Evolutionary conservation across 2,329 filamentous ascomycete genomes (phyloP).

Genomic region (Xylaria polymorpha): DNA sequence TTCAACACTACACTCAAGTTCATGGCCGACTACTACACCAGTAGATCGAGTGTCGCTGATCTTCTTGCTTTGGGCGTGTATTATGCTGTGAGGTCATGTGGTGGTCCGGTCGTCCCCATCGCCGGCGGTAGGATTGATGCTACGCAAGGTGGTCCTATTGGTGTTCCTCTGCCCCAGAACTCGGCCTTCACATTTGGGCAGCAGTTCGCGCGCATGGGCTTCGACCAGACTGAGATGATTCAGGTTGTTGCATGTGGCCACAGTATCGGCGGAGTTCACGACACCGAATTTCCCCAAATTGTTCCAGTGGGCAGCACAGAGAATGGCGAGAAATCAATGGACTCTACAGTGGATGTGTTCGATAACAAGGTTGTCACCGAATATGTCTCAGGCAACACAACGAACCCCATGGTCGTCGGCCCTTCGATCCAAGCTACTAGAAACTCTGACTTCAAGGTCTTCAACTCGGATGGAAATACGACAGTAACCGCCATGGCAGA

Average conservation of each 20-base stretch:
- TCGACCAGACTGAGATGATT: slow-evolving; percentile 68
- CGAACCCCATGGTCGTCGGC: slow-evolving; percentile 66
- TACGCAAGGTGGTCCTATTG: slow-evolving; percentile 56
- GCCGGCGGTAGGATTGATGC: slow-evolving; percentile 67
- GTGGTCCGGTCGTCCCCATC: slow-evolving; percentile 66
- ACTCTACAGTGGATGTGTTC: slow-evolving; percentile 61
- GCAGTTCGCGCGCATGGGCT: slow-evolving; percentile 69
- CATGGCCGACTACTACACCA: slow-evolving; percentile 65
- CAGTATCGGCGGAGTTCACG: slow-evolving; percentile 69
- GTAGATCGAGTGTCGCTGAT: slow-evolving; percentile 65
- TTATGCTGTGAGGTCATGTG: slow-evolving; percentile 68
- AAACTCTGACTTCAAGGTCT: slow-evolving; percentile 68
- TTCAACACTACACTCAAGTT: slow-evolving; percentile 65
- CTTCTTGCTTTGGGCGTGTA: slow-evolving; percentile 69
- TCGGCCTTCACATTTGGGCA: slow-evolving; percentile 61
- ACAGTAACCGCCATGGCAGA: slow-evolving; percentile 64
- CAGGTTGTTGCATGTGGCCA: slow-evolving; percentile 71
- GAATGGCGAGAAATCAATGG: slow-evolving; percentile 60
- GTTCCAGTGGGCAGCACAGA: slow-evolving; percentile 57
- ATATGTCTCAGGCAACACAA: slow-evolving; percentile 65
- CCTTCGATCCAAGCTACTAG: slow-evolving; percentile 57
- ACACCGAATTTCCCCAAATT: slow-evolving; percentile 63
- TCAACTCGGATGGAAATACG: slow-evolving; percentile 64
- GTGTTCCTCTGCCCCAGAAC: slow-evolving; percentile 70
- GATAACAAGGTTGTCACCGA: slow-evolving; percentile 69